Base-by-base conservation (phyloP, 768 basidiomycete genomes). In the Cantharellus cinnabarinus region DNA sequence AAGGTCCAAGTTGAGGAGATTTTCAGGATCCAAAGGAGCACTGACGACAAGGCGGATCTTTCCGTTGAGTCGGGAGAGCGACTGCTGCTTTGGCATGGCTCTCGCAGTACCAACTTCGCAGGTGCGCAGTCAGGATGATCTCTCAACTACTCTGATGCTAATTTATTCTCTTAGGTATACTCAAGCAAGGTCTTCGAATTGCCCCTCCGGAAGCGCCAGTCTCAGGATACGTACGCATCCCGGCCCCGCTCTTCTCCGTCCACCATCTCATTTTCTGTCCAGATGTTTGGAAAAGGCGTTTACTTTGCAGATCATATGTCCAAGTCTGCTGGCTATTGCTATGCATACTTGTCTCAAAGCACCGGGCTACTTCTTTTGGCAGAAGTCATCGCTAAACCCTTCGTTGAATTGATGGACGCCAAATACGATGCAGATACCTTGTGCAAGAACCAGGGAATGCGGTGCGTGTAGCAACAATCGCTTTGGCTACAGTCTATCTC, bases 1-100 rank as follows among this genome's bases (percentile, higher is more conserved):
- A 68, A 66, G 20, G 72, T 72, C n/a, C 65, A 70, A 2, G 67
- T 81, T 7, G 57, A 70, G 60, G 68, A 77, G 59, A 76, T 76
- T 39, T 82, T 76, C 66, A 68, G 77, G 40, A 76, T 82, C 37
- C 77, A 79, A 67, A 72, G 79, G 76, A 75, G 41, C 64, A 51
- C 44, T 5, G 74, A 75, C 64, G 68, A 67, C 29, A 63, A 70
- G 34, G 10, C 44, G 44, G 52, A 38, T 54, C 20, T 29, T 29
- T 29, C 20, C 20, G 67, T 78, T 14, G 64, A 58, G 2, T 70
- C 73, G 42, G 79, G 79, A 41, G 75, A 80, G 41, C 71, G 79
- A 5, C 66, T 80, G 60, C 68, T 82, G 42, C 68, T 82, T 48
- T 82, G 80, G 80, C 80, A 82, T 62, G 80, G 80, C 5, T 79